Base-by-base conservation (phyloP, 805 yeast genomes). In the Blastobotrys parvus region DNA sequence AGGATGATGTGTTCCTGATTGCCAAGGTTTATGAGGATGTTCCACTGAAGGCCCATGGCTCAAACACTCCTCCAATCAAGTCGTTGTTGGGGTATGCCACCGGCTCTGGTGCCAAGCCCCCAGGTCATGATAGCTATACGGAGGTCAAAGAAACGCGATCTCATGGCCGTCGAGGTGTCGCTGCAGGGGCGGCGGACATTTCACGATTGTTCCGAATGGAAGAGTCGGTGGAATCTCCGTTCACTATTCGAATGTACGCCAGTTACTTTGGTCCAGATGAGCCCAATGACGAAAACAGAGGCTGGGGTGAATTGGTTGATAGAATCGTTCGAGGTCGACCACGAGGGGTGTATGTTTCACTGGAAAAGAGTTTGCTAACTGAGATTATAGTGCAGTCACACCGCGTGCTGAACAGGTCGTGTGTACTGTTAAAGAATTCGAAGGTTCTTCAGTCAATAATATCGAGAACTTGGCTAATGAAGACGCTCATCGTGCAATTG, bases 281-380 rank as follows among this genome's bases (percentile, higher is more conserved):
- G 46, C 62, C 71, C 51, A 47, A 55, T 47, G 67, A 64, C 55
- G 44, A 57, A 45, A 80, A 78, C 57, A 72, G 76, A 46, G 96
- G 96, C 39, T 87, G 95, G 95, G 96, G 95, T 64, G 89, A 82
- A 48, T 64, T 84, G 40, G 74, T 82, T 18, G 87, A 85, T 54
- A 69, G 94, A 54, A 82, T 87, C 47, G 80, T 87, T 49, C 60
- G 75, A 13, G 92, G 94, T 20, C 75, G 89, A 0, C 75, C 71
- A 45, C 74, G 74, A 43, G 94, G 94, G 49, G 55, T 56, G 51
- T 49, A 44, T 13, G 53, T 45, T 36, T n/a, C 30, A 35, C 27
- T 13, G 3, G 11, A 25, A 7, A 11, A 25, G 11, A 11, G 10
- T 8, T 8, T 25, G 11, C 29, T 25, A 25, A 25, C 4, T 22